These are phyloP conservation scores for Petrea volubilis DNA, from an alignment of 257 asterid genomes.

Conservation along the genomic window DNA sequence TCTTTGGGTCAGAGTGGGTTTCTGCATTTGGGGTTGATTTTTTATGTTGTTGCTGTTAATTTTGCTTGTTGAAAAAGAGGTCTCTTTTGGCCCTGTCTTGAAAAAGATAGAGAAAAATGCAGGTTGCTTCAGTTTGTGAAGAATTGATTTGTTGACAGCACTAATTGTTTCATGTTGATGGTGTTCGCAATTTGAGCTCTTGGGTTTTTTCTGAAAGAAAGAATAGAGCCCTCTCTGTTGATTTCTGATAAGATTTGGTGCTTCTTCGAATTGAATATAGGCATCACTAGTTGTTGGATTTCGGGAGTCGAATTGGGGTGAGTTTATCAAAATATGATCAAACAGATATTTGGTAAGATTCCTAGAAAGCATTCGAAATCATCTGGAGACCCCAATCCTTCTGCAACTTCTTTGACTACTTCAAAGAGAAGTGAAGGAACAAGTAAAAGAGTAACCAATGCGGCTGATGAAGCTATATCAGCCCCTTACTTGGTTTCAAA, in stretches of 20 bases:
- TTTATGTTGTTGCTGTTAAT: not conserved
- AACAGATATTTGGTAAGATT: constrained; percentile 33
- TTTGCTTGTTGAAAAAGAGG: not conserved
- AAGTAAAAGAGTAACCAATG: constrained; percentile 12
- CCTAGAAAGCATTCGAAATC: constrained; percentile 38
- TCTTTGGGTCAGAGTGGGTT: constrained; percentile 18
- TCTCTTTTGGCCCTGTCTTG: not conserved
- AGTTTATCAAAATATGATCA: constrained; percentile 26
- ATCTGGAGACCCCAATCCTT: constrained; percentile 2
- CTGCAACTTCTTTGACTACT: constrained; percentile 17
- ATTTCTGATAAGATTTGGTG: not conserved
- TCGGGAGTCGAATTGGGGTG: constrained; percentile 13
- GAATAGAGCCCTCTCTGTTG: not conserved
- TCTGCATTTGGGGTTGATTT: constrained; percentile 19
- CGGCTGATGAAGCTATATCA: constrained; percentile 24
- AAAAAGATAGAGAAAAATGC: not conserved
- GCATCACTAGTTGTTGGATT: not conserved
- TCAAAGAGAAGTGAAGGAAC: constrained; percentile 28
- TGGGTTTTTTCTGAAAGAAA: constrained; percentile 12
- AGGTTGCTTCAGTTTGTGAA: constrained; percentile 6
- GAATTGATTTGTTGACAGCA: not conserved
- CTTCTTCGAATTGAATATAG: not conserved
- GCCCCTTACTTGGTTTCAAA: constrained; percentile 29
- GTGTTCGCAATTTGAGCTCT: not conserved
- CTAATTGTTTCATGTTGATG: not conserved